phyloP scores from a whole-genome alignment of 306 rosid genomes.

The Lablab purpureus region DNA sequence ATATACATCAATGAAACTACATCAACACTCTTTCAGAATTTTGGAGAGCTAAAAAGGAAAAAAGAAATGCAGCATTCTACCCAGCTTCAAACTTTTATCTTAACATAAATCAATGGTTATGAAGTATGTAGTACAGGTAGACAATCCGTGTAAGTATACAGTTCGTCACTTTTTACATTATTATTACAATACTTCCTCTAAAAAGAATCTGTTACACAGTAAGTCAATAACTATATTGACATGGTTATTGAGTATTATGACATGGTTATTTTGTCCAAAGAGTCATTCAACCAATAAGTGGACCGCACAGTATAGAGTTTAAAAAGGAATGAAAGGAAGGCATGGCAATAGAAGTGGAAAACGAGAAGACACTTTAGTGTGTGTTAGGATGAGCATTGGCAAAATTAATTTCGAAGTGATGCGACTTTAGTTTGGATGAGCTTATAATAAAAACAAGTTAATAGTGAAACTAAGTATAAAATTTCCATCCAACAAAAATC shows the following conservation, averaged over 20 bases:
- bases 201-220: background rate
- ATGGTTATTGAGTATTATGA: background rate
- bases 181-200: background rate
- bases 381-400: too few relatives aligned
- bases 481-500: too few relatives aligned
- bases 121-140: background rate
- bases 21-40: background rate
- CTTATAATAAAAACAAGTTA: background rate
- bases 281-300: background rate
- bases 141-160: background rate
- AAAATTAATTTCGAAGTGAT: too few relatives aligned
- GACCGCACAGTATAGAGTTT: too few relatives aligned
- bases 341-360: too few relatives aligned
- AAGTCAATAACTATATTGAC: background rate
- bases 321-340: background rate
- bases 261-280: slow-evolving; percentile 4
- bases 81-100: slow-evolving; percentile 12
- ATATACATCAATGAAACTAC: slow-evolving; percentile 7
- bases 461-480: background rate
- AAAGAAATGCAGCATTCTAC: background rate
- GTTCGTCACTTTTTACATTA: background rate
- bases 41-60: slow-evolving; percentile 15
- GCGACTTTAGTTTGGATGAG: too few relatives aligned
- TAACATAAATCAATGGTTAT: background rate
- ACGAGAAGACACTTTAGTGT: too few relatives aligned